Conservation (phyloP, 768 basidiomycete genomes). For the Collybia mongolica region DNA sequence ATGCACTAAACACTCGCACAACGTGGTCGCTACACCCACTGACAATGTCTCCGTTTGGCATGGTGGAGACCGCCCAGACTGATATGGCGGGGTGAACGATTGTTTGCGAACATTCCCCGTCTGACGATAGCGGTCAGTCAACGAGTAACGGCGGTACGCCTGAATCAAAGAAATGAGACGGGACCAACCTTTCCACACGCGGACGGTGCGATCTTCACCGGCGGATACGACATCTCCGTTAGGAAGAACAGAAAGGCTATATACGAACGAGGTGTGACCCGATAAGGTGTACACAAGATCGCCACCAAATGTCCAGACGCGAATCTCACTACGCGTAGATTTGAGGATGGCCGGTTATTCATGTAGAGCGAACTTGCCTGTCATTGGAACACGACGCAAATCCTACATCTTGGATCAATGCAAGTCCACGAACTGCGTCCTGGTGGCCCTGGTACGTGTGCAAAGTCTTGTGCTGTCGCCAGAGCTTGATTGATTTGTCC, state of each 20-base stretch:
- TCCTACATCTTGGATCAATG: constrained; percentile 78
- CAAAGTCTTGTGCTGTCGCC: constrained; percentile 73
- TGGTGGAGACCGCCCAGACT: constrained; percentile 90
- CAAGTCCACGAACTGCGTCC: constrained; percentile 88
- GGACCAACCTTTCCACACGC: constrained; percentile 82
- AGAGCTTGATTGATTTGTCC: constrained; percentile 91
- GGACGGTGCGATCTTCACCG: constrained; percentile 91
- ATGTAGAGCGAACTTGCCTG: constrained; percentile 46
- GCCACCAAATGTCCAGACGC: constrained; percentile 86
- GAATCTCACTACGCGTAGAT: constrained; percentile 67
- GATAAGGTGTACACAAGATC: constrained; percentile 77
- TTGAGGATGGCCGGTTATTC: not conserved
- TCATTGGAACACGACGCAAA: constrained; percentile 98
- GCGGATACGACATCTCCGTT: constrained; percentile 83
- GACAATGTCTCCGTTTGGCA: constrained; percentile 90
- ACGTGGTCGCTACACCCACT: constrained; percentile 88
- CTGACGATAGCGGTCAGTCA: constrained; percentile 32
- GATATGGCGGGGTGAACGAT: constrained; percentile 94
- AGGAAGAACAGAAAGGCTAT: constrained; percentile 81
- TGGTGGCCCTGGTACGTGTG: constrained; percentile 84
- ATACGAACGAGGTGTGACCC: constrained; percentile 97
- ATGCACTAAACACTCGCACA: constrained; percentile 82
- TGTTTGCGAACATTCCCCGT: constrained; percentile 86
- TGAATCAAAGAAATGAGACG: not conserved
- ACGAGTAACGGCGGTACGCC: not conserved